Base-by-base conservation (phyloP, 305 asterid species). In the Coffea humblotiana region DNA sequence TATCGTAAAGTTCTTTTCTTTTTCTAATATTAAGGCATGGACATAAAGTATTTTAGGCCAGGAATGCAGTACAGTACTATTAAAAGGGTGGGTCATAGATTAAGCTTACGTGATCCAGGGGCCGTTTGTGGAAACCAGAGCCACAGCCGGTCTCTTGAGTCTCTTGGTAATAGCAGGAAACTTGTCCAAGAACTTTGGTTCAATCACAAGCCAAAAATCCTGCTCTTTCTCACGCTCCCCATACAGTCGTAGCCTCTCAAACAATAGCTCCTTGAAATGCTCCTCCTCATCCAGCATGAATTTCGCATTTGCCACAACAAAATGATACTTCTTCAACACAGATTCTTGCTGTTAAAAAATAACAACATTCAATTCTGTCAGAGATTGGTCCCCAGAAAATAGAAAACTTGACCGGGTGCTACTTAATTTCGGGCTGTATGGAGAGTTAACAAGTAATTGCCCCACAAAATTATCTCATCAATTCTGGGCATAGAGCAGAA, bases 241-340 rank as follows among this genome's bases (percentile, higher is more conserved):
- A 61, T 61, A 96, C 45, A 82, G 79, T 15, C 97, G 85, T 25
- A 88, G 95, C 69, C 98, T 90, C 86, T 96, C 99, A 25, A 47
- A 77, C 89, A 96, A 74, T 63, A 83, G 93, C 87, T 96, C 99
- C 87, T 94, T 81, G 90, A 96, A 96, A 84, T 96, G 99, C 92
- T 96, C 99, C 88, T 96, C 99, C 79, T 96, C 99, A 49, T 96
- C 99, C 92, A 96, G 78, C 99, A 96, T 96, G 85, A 94, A 96
- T 84, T 94, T 94, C 10, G 98, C 98, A 88, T 94, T 94, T 27
- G 98, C 99, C 83, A 96, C 97, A 35, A 96, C 82, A 77, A 94
- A 96, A 81, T 94, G 92, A 74, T 90, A 96, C 77, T 66, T 90
- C 84, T 88, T 91, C 37, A 84, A 90, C 81, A 83, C 91, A 14